Percentiles rank a stretch among this genome's conserved stretches.
phyloP scores from a whole-genome alignment of 768 basidiomycete genomes.

The Rhodotorula graminis region DNA sequence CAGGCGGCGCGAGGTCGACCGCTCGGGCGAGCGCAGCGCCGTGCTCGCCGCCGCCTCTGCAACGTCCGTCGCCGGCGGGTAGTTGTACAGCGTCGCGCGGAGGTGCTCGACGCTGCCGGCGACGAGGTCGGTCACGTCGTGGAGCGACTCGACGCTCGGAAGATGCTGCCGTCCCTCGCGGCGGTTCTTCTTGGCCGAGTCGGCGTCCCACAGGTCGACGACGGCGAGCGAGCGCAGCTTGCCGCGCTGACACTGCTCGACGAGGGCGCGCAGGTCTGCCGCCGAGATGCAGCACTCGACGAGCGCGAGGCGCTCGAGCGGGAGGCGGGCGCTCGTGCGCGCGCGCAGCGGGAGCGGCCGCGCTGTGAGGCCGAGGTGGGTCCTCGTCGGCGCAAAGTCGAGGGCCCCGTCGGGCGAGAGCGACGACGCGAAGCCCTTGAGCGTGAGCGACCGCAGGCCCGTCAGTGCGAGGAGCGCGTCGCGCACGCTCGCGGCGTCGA shows the following conservation, averaged over 20 bases:
- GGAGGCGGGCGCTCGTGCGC: constrained; percentile 1
- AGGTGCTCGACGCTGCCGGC: background rate
- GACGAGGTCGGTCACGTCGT: background rate
- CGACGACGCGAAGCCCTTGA: constrained; percentile 14
- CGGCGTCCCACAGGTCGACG: background rate
- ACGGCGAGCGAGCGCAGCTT: constrained; percentile 1
- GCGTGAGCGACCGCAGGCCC: constrained; percentile 2
- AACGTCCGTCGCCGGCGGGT: background rate
- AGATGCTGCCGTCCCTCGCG: background rate
- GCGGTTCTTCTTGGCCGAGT: background rate
- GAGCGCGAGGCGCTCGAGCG: constrained; percentile 6
- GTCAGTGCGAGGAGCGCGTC: constrained; percentile 27
- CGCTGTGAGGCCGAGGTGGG: constrained; percentile 1
- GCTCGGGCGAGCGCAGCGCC: background rate
- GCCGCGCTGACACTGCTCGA: constrained; percentile 3
- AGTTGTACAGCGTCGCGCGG: constrained; percentile 22
- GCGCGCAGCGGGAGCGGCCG: constrained; percentile 16
- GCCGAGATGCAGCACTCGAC: constrained; percentile 16
- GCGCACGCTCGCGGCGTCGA: constrained; percentile 3
- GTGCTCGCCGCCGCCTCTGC: background rate
- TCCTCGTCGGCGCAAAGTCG: constrained; percentile 18
- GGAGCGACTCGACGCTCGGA: constrained; percentile 15
- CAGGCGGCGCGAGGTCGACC: background rate
- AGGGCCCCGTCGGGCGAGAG: background rate
- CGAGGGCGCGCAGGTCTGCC: background rate